Evolutionary conservation across 371 early-diverging fungal species (phyloP).

Genomic region (Mucor velutinosus): DNA sequence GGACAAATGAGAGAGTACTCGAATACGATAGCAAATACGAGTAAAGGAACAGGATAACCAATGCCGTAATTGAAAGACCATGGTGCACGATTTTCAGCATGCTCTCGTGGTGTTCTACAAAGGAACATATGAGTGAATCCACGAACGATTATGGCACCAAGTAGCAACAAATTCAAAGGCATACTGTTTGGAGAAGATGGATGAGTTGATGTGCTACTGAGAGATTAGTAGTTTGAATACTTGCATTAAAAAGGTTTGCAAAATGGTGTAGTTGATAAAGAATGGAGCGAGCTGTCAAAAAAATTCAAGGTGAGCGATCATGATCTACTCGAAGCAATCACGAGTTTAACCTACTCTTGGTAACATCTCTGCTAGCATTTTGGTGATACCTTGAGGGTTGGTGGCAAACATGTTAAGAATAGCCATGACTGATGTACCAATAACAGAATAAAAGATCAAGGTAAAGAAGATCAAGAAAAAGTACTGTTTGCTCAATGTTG

Average conservation of each 20-base stretch:
- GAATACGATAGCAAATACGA: conserved; percentile 87
- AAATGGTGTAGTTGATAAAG: conserved; percentile 75
- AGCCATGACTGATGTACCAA: conserved; percentile 66
- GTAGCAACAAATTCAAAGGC: conserved; percentile 69
- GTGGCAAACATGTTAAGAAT: conserved; percentile 57
- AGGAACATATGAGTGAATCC: conserved; percentile 48
- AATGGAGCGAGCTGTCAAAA: conserved; percentile 67
- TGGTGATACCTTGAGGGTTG: conserved; percentile 60
- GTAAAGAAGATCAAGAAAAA: conserved; percentile 90
- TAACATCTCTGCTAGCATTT: conserved; percentile 60
- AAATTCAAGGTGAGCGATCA: background rate
- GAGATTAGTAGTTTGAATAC: background rate
- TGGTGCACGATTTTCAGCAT: conserved; percentile 62
- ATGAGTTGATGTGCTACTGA: too few species aligned
- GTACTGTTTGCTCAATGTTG: conserved; percentile 70
- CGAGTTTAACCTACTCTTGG: conserved; percentile 40
- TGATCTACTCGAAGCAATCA: background rate
- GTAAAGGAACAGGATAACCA: conserved; percentile 65
- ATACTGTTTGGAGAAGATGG: conserved; percentile 25
- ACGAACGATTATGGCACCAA: conserved; percentile 51
- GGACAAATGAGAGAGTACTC: conserved; percentile 90
- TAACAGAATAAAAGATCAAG: conserved; percentile 82
- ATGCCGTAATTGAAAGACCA: conserved; percentile 63
- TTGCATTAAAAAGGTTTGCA: conserved; percentile 66
- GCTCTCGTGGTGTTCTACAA: conserved; percentile 74